Conservation (phyloP, 2,329 filamentous ascomycete species). For the Diaporthe amygdali region DNA sequence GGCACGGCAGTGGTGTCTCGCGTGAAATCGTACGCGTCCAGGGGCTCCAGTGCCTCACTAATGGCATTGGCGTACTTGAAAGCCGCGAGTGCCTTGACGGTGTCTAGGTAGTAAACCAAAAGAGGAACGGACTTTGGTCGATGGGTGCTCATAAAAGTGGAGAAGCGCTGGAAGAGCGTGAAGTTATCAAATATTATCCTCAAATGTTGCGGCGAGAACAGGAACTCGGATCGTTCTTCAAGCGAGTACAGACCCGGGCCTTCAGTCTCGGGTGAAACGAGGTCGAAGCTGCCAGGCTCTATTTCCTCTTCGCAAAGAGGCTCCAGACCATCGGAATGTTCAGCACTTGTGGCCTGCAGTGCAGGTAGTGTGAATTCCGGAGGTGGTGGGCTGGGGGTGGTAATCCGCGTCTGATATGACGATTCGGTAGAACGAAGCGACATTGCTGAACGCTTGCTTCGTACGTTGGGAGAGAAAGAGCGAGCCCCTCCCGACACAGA, state of each 20-base stretch:
- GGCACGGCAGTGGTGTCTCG: conserved; percentile 46
- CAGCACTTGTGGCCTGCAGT: background rate
- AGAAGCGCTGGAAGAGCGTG: conserved; percentile 67
- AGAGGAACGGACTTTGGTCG: conserved; percentile 68
- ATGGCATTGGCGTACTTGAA: conserved; percentile 75
- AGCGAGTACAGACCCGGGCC: conserved; percentile 53
- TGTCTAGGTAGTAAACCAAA: conserved; percentile 74
- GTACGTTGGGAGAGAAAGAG: background rate
- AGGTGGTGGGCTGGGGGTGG: background rate
- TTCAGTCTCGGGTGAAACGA: conserved; percentile 39
- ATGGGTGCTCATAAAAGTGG: conserved; percentile 65
- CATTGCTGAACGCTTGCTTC: background rate
- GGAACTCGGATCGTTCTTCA: conserved; percentile 65
- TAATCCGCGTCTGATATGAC: background rate
- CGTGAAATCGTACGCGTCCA: conserved; percentile 62
- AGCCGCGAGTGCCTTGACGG: conserved; percentile 72
- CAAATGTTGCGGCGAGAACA: conserved; percentile 72
- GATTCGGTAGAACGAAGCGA: background rate
- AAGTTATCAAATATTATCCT: conserved; percentile 69
- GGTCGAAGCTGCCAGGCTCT: conserved; percentile 56
- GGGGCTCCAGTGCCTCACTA: conserved; percentile 61
- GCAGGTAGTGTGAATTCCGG: background rate
- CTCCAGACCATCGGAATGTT: conserved; percentile 37
- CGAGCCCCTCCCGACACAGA: background rate
- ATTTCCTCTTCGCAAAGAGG: conserved; percentile 46